Percentiles rank a stretch among this genome's conserved stretches.
Conservation (phyloP, 2,329 filamentous ascomycete species). For the Verticillium klebahnii region DNA sequence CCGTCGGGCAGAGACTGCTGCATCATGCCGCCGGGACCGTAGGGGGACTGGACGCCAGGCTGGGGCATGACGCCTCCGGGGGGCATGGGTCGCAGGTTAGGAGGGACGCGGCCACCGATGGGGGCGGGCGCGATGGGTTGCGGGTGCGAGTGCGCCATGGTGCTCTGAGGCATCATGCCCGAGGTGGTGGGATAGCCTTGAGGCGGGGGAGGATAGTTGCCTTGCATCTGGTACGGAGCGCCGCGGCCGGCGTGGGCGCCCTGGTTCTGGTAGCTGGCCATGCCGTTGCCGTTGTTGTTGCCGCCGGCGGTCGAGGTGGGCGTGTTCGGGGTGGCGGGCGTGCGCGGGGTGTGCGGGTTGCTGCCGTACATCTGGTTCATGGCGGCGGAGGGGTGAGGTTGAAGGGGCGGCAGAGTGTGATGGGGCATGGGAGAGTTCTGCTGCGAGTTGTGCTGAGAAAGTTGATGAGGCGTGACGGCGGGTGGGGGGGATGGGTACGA, state of each 20-base stretch:
- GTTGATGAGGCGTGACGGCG: constrained; percentile 46
- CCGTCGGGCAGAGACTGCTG: constrained; percentile 49
- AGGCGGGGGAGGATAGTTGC: constrained; percentile 49
- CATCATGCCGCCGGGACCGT: constrained; percentile 54
- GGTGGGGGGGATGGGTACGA: constrained; percentile 44
- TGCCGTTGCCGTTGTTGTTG: constrained; percentile 52
- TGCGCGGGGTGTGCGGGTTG: constrained; percentile 58
- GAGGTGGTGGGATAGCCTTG: constrained; percentile 52
- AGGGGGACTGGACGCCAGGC: constrained; percentile 53
- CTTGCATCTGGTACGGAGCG: constrained; percentile 50
- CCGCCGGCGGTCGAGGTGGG: constrained; percentile 55
- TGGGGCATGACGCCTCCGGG: constrained; percentile 60
- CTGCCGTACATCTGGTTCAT: constrained; percentile 54
- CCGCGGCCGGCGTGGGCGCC: constrained; percentile 42
- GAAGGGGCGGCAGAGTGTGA: constrained; percentile 52
- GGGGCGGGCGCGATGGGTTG: constrained; percentile 74
- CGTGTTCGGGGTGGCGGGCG: constrained; percentile 58
- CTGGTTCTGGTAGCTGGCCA: constrained; percentile 48
- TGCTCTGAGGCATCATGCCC: constrained; percentile 62
- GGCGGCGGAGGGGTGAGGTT: constrained; percentile 35
- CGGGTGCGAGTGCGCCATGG: constrained; percentile 63
- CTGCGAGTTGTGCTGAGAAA: constrained; percentile 35
- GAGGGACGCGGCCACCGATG: constrained; percentile 49
- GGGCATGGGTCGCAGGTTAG: constrained; percentile 66
- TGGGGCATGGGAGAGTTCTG: constrained; percentile 23